Evolutionary conservation across 2,329 filamentous ascomycete genomes (phyloP).

Genomic region (Colletotrichum gigasporum): DNA sequence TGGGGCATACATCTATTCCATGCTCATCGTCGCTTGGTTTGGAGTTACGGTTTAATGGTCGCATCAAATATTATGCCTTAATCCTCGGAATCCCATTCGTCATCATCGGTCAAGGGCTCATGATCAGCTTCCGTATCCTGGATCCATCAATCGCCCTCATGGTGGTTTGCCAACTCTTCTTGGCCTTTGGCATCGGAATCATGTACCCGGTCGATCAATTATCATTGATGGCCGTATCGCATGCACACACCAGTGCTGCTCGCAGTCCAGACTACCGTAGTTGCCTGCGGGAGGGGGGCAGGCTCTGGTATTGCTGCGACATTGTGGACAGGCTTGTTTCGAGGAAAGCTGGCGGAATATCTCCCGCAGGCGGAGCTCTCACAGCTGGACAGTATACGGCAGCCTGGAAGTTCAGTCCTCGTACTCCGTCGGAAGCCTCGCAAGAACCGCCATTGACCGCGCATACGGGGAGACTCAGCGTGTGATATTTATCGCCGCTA

Average conservation of each 20-base stretch:
- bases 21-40: constrained; percentile 44
- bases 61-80: background rate
- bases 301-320: constrained; percentile 41
- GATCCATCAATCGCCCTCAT: background rate
- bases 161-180: background rate
- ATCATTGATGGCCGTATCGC: background rate
- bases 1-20: constrained; percentile 39
- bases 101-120: background rate
- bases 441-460: constrained; percentile 53
- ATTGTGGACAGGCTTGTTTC: constrained; percentile 48
- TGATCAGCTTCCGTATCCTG: background rate
- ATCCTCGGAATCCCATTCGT: background rate
- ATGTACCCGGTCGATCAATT: background rate
- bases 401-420: constrained; percentile 43
- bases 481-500: constrained; percentile 45
- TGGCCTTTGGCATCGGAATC: background rate
- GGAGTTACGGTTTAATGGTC: background rate
- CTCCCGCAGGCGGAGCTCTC: constrained; percentile 46
- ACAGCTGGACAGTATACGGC: constrained; percentile 52
- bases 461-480: constrained; percentile 56
- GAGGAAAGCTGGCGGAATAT: constrained; percentile 43
- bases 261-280: constrained; percentile 41
- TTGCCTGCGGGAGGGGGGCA: constrained; percentile 41
- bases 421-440: constrained; percentile 51
- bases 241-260: constrained; percentile 41